Evolutionary conservation across 129 eudicot genomes (phyloP).

Genomic region (Lactuca saligna): DNA sequence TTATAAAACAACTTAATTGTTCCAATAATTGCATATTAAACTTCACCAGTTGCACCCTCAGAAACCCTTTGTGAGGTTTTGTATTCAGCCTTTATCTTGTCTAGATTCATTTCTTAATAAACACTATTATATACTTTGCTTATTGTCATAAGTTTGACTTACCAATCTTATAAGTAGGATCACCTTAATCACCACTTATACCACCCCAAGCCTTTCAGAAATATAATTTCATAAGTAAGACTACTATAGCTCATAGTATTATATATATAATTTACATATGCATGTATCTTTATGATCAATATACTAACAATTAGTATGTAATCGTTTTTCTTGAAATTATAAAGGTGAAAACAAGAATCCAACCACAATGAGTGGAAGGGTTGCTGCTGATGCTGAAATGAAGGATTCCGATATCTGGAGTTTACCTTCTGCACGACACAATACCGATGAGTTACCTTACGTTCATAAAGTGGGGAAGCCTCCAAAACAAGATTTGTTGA

Average conservation of each 20-base stretch:
- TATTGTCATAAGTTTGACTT: constrained; percentile 30
- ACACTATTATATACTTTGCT: constrained; percentile 3
- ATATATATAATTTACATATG: background rate
- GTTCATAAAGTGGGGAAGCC: constrained; percentile 79
- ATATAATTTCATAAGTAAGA: constrained; percentile 23
- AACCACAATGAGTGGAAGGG: constrained; percentile 46
- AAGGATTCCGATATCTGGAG: constrained; percentile 13
- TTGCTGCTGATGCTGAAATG: constrained; percentile 24
- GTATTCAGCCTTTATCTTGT: constrained; percentile 31
- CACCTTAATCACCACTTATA: constrained; percentile 20
- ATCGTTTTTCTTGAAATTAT: constrained; percentile 3
- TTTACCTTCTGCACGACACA: constrained; percentile 21
- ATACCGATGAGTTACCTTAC: constrained; percentile 37
- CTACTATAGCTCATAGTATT: background rate
- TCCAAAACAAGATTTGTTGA: constrained; percentile 57
- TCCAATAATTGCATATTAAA: constrained; percentile 24
- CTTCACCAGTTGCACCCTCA: constrained; percentile 19
- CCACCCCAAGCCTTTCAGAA: constrained; percentile 16
- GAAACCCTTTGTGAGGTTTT: background rate
- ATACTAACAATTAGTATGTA: constrained; percentile 10
- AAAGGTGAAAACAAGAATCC: constrained; percentile 32
- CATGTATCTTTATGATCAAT: background rate
- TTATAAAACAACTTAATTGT: background rate
- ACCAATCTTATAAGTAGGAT: constrained; percentile 31
- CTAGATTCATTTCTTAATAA: constrained; percentile 34